A percentile compares a stretch with the other conserved stretches of the same genome.
Conservation (phyloP, 805 yeast genomes). For the Saturnispora diversa region DNA sequence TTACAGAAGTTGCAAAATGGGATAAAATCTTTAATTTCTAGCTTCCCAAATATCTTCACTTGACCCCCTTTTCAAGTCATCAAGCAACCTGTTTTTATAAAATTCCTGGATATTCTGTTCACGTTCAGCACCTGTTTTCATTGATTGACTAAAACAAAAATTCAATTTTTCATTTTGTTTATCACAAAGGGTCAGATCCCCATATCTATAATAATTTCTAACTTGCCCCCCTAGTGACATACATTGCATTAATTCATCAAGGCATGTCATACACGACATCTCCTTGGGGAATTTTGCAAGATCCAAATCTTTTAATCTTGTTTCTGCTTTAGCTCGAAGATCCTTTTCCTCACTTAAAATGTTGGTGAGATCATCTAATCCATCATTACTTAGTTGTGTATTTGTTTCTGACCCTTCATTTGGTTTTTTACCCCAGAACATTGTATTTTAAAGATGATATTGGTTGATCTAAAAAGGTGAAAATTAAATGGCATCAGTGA, state of each 20-base stretch:
- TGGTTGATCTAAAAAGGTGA: too few relatives aligned
- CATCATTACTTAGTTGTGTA: conserved; percentile 7
- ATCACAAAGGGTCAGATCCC: conserved; percentile 65
- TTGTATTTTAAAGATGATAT: background rate
- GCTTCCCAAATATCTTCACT: conserved; percentile 81
- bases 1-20: background rate
- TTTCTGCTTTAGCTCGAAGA: conserved; percentile 25
- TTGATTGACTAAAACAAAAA: conserved; percentile 61
- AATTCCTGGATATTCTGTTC: conserved; percentile 53
- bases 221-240: conserved; percentile 88
- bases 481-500: too few relatives aligned
- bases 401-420: background rate
- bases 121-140: conserved; percentile 47
- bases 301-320: conserved; percentile 23
- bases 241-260: conserved; percentile 80
- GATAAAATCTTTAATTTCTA: conserved; percentile 12
- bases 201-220: conserved; percentile 75
- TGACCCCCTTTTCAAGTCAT: conserved; percentile 58
- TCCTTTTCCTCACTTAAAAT: conserved; percentile 6
- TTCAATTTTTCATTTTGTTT: conserved; percentile 65
- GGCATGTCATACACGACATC: conserved; percentile 70
- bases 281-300: conserved; percentile 29
- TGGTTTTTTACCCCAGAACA: conserved; percentile 14
- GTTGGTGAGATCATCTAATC: background rate
- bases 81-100: conserved; percentile 54